phyloP scores from a whole-genome alignment of 768 basidiomycete genomes.

The Plicaturopsis crispa region DNA sequence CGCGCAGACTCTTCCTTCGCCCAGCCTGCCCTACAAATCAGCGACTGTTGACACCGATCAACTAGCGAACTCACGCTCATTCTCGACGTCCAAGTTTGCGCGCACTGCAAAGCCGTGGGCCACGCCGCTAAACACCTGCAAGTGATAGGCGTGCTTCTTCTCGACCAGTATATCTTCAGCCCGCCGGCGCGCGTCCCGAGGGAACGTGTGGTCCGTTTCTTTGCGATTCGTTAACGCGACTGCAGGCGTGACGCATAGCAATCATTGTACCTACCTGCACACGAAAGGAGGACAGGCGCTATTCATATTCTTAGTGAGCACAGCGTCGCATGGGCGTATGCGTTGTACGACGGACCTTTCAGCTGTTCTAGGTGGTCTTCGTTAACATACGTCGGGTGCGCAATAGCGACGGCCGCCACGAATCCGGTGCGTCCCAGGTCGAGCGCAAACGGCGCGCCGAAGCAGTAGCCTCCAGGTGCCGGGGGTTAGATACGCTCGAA shows the following conservation, averaged over 20 bases:
- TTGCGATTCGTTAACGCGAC: neutral
- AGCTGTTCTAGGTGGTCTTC: constrained; percentile 39
- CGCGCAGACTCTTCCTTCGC: constrained; percentile 53
- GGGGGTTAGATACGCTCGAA: constrained; percentile 9
- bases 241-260: neutral
- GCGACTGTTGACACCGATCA: neutral
- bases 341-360: constrained; percentile 35
- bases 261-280: constrained; percentile 34
- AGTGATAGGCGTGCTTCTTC: constrained; percentile 42
- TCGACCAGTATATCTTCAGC: constrained; percentile 51
- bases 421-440: constrained; percentile 37
- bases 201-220: constrained; percentile 54
- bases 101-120: constrained; percentile 19
- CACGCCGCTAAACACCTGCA: constrained; percentile 47
- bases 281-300: constrained; percentile 48
- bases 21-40: constrained; percentile 32
- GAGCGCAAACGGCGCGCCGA: constrained; percentile 46
- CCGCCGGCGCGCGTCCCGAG: constrained; percentile 39
- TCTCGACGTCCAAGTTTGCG: constrained; percentile 12
- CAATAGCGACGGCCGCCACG: constrained; percentile 47
- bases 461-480: constrained; percentile 41
- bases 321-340: too few relatives aligned
- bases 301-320: too few relatives aligned
- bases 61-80: constrained; percentile 21
- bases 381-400: constrained; percentile 44